These are phyloP conservation scores for Pichia membranifaciens DNA, from an alignment of 805 yeast species.

Conservation along the genomic window DNA sequence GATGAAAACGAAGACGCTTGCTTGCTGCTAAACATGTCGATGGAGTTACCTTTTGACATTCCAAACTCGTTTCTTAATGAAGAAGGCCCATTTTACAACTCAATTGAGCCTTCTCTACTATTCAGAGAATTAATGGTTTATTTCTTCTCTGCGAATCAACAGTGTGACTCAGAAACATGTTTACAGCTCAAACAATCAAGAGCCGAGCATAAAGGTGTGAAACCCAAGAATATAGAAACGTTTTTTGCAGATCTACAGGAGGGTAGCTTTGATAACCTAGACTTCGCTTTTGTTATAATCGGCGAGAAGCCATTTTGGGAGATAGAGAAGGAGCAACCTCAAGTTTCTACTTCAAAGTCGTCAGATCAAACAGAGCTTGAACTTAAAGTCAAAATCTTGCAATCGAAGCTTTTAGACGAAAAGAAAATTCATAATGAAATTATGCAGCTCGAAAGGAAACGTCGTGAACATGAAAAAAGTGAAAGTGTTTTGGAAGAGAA, in stretches of 20 bases:
- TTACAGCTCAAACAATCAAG: background rate
- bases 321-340: background rate
- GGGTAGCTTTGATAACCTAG: no score
- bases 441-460: background rate
- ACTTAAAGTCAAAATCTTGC: slow-evolving; percentile 40
- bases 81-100: no score
- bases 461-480: background rate
- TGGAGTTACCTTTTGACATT: background rate
- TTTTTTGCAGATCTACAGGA: no score
- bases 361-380: no score
- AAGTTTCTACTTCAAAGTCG: no score
- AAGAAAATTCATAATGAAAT: slow-evolving; percentile 9
- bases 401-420: slow-evolving; percentile 27
- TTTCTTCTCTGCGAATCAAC: slow-evolving; percentile 8
- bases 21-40: background rate
- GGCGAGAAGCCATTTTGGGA: background rate
- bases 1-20: slow-evolving; percentile 4
- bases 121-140: slow-evolving; percentile 7
- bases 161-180: slow-evolving; percentile 22
- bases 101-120: slow-evolving; percentile 25
- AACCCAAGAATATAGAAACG: no score
- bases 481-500: background rate
- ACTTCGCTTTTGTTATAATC: no score
- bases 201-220: background rate
- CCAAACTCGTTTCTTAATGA: background rate